These are phyloP conservation scores for Hevea brasiliensis DNA, from an alignment of 345 rosid genomes.

Conservation along the genomic window DNA sequence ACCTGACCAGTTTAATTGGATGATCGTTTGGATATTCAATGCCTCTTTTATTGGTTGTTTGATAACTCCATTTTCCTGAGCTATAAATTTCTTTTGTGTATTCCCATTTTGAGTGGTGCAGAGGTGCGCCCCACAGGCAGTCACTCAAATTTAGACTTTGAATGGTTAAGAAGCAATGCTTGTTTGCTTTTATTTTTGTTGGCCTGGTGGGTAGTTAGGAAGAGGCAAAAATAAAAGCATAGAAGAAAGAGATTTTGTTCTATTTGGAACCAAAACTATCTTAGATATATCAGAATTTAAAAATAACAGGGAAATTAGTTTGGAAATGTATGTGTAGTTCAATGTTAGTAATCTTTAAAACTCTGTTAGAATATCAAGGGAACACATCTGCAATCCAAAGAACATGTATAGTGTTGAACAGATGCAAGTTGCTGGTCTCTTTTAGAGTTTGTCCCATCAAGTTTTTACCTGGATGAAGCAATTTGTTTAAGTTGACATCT, in stretches of 20 bases:
- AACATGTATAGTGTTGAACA: background rate
- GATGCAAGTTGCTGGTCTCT: background rate
- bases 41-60: slow-evolving; percentile 1
- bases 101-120: slow-evolving; percentile 9
- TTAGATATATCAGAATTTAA: background rate
- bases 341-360: background rate
- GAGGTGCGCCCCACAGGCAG: background rate
- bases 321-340: background rate
- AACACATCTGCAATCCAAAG: background rate
- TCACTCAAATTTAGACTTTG: background rate
- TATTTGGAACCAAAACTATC: background rate
- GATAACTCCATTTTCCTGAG: slow-evolving; percentile 17
- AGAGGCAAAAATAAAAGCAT: background rate
- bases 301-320: background rate
- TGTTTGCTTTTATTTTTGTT: background rate
- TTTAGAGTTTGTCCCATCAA: background rate
- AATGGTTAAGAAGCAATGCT: slow-evolving; percentile 4
- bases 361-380: slow-evolving; percentile 1
- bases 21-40: slow-evolving; percentile 12
- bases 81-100: slow-evolving; percentile 1
- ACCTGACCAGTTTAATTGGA: background rate
- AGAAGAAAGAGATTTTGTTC: background rate
- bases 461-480: background rate
- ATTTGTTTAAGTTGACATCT: background rate
- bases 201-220: slow-evolving; percentile 9